These are phyloP conservation scores for Pseudogymnoascus sp. DNA, from an alignment of 2,329 filamentous ascomycete species.

Conservation along the genomic window DNA sequence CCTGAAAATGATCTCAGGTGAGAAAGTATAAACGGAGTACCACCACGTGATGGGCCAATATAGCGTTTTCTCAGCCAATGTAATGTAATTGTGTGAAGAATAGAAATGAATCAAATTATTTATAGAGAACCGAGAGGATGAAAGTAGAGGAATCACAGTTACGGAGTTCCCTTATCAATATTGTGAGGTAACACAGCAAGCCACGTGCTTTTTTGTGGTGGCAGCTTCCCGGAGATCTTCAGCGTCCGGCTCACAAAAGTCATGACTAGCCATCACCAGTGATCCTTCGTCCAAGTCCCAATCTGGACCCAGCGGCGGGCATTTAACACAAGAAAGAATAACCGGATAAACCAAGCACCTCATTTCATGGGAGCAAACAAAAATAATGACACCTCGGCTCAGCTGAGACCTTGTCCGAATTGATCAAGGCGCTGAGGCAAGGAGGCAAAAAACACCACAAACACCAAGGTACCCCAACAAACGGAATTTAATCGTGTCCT, in stretches of 20 bases:
- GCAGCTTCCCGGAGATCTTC: slow-evolving; percentile 4
- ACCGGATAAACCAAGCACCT: not conserved
- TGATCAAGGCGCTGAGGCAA: not conserved
- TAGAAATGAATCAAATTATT: not conserved
- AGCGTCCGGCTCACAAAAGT: not conserved
- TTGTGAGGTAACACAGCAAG: not conserved
- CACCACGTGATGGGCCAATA: not conserved
- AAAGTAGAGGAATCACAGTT: not conserved
- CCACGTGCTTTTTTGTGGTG: not conserved
- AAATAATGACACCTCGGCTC: not conserved
- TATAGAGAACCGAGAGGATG: not conserved
- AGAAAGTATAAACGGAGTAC: not conserved
- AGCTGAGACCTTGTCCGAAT: not conserved
- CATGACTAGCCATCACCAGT: not conserved
- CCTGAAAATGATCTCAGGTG: not conserved
- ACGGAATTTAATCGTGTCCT: not conserved
- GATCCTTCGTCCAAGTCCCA: not conserved
- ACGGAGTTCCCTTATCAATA: not conserved
- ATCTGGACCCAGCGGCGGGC: not conserved
- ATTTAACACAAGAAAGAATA: not conserved
- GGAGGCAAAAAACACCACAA: not conserved
- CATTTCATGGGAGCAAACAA: not conserved
- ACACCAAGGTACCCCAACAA: not conserved
- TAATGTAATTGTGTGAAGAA: not conserved
- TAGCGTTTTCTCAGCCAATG: not conserved